Evolutionary conservation across 805 yeast species (phyloP).

Genomic region (Scheffersomyces ergatensis): DNA sequence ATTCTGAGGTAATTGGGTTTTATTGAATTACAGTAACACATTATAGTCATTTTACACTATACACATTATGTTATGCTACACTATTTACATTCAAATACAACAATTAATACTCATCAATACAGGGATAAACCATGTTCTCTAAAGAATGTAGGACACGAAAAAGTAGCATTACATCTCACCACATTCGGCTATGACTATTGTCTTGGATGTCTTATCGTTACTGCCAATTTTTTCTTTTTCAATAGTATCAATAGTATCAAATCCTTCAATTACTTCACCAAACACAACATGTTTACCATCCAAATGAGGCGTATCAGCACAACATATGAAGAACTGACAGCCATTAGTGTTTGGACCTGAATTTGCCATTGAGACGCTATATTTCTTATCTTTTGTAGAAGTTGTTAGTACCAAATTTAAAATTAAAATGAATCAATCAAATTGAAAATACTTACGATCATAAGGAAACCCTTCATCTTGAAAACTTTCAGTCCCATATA

Average conservation of each 20-base stretch:
- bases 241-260: constrained; percentile 65
- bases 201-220: constrained; percentile 16
- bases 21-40: too few relatives aligned
- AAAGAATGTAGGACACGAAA: too few relatives aligned
- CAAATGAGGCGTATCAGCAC: constrained; percentile 34
- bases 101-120: too few relatives aligned
- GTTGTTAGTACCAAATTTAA: constrained; percentile 28
- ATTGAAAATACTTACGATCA: neutral
- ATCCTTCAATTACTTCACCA: constrained; percentile 87
- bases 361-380: constrained; percentile 88
- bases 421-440: neutral
- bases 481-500: constrained; percentile 36
- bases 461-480: constrained; percentile 38
- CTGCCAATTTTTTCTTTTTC: constrained; percentile 4
- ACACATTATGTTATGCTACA: too few relatives aligned
- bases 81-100: too few relatives aligned
- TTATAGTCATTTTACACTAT: too few relatives aligned
- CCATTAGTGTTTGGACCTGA: constrained; percentile 46
- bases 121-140: too few relatives aligned
- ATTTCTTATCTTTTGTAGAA: constrained; percentile 72
- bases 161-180: neutral
- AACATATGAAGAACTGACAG: constrained; percentile 43
- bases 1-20: too few relatives aligned
- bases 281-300: constrained; percentile 95
- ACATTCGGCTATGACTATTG: constrained; percentile 10